Percentiles rank a stretch among this genome's conserved stretches.
phyloP scores from a whole-genome alignment of 176 grass and related monocot species.

The Aegilops tauschii region DNA sequence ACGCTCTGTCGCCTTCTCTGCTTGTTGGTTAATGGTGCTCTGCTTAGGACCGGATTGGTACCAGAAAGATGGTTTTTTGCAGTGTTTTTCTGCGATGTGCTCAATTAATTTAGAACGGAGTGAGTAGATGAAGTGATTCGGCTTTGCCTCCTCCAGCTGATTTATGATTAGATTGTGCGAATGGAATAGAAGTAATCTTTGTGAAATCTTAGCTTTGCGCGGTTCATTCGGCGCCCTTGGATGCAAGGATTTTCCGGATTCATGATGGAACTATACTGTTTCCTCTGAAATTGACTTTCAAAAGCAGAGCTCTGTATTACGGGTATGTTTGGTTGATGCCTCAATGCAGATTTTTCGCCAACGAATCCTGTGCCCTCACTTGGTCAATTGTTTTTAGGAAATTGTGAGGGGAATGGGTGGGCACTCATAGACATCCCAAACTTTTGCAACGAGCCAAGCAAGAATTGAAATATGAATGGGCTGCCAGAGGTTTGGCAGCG shows the following conservation, averaged over 20 bases:
- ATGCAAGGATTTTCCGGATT: background rate
- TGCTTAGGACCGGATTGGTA: background rate
- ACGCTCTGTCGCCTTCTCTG: background rate
- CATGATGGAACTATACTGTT: background rate
- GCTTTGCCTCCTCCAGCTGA: background rate
- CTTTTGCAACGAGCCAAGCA: background rate
- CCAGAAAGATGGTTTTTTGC: background rate
- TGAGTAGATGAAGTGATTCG: background rate
- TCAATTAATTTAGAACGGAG: background rate
- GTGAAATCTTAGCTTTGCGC: background rate
- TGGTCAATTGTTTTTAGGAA: background rate
- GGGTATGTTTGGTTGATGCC: background rate
- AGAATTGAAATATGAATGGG: background rate
- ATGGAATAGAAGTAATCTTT: background rate
- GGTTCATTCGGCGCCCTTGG: background rate
- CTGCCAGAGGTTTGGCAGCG: background rate
- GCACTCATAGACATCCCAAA: background rate
- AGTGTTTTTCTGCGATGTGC: background rate
- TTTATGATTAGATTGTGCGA: background rate
- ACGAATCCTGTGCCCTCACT: background rate
- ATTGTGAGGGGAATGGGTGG: background rate
- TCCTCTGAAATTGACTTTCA: background rate
- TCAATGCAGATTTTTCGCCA: background rate
- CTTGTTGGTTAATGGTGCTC: background rate
- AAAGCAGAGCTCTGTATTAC: background rate